Percentiles rank a stretch among this genome's conserved stretches.
Evolutionary conservation across 495 filamentous ascomycete genomes (phyloP).

Genomic region (Aspergillus heteromorphus): DNA sequence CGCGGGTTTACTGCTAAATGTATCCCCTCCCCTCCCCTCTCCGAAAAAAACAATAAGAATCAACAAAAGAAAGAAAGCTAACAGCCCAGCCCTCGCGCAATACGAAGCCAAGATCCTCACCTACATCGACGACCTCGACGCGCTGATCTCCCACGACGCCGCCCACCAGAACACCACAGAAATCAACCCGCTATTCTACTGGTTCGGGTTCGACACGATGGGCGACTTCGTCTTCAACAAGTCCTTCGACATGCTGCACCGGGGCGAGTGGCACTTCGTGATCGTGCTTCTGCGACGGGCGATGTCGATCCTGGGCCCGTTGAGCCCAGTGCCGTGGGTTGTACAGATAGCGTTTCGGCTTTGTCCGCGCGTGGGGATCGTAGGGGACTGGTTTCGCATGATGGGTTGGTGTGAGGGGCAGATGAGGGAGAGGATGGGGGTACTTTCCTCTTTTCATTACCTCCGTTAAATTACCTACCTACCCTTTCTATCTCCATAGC

Average conservation of each 20-base stretch:
- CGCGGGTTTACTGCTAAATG: conserved; percentile 28
- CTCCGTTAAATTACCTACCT: background rate
- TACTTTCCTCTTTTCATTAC: background rate
- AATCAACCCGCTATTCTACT: conserved; percentile 14
- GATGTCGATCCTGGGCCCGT: conserved; percentile 16
- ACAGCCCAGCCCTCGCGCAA: conserved; percentile 15
- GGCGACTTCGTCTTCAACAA: conserved; percentile 37
- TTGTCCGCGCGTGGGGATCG: conserved; percentile 9
- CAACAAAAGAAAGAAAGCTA: too few relatives aligned
- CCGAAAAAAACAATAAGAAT: background rate
- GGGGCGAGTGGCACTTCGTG: conserved; percentile 14
- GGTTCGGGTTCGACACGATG: conserved; percentile 17
- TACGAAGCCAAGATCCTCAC: conserved; percentile 23
- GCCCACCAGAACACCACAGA: background rate
- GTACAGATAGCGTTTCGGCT: conserved; percentile 24
- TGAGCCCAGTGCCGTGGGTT: conserved; percentile 32
- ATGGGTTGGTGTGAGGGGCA: conserved; percentile 14
- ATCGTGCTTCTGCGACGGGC: conserved; percentile 12
- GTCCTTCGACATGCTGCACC: conserved; percentile 36
- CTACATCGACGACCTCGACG: conserved; percentile 16
- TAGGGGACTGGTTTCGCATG: conserved; percentile 17
- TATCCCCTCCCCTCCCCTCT: background rate
- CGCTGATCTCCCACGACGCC: conserved; percentile 4
- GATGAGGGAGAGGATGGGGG: conserved; percentile 3
- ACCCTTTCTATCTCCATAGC: background rate